These are phyloP conservation scores for Tetrahymena thermophila DNA, from an alignment of 73 alveolate genomes.

Conservation along the genomic window DNA sequence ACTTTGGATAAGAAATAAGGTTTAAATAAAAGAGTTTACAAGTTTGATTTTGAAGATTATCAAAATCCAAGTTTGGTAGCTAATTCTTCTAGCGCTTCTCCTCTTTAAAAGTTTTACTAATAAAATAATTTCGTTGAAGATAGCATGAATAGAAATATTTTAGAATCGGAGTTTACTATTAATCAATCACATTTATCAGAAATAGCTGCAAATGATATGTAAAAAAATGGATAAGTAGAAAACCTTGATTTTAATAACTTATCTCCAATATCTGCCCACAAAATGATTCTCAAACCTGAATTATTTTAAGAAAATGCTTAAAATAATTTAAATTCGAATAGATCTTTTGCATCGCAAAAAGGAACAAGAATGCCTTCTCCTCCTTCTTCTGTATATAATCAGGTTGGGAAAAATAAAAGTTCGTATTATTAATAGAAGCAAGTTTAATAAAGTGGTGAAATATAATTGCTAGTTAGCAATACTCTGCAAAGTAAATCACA, in stretches of 20 bases:
- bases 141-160: background rate
- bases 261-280: background rate
- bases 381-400: background rate
- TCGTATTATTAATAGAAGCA: background rate
- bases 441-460: background rate
- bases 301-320: background rate
- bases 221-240: background rate
- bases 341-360: background rate
- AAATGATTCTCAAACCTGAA: background rate
- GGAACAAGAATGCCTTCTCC: background rate
- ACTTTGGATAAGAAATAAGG: background rate
- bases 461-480: background rate
- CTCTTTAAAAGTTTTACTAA: background rate
- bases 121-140: background rate
- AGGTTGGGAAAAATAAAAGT: background rate
- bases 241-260: background rate
- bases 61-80: background rate
- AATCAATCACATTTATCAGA: background rate
- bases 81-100: background rate
- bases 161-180: background rate
- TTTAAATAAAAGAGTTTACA: background rate
- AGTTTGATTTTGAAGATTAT: background rate
- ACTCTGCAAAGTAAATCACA: background rate
- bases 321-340: background rate
- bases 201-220: background rate